These are phyloP conservation scores for Hypomontagnella monticulosa DNA, from an alignment of 495 filamentous ascomycete species.

Conservation along the genomic window DNA sequence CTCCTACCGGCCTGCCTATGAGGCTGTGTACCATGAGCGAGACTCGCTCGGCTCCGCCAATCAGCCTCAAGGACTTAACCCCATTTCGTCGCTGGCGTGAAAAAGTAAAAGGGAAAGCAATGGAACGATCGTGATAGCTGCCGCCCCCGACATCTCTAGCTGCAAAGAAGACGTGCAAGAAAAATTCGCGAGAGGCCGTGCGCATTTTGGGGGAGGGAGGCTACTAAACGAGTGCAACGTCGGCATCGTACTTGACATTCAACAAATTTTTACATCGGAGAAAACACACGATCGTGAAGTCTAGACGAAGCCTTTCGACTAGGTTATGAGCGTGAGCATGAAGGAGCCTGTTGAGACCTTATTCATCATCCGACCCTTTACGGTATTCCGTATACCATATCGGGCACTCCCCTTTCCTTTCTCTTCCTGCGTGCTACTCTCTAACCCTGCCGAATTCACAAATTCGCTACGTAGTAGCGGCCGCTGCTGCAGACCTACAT, in stretches of 20 bases:
- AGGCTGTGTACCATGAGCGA: conserved; percentile 31
- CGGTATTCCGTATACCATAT: conserved; percentile 31
- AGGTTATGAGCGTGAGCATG: not conserved
- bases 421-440: conserved; percentile 1
- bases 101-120: conserved; percentile 1
- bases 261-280: conserved; percentile 16
- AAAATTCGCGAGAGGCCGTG: conserved; percentile 23
- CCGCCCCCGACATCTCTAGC: conserved; percentile 14
- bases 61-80: conserved; percentile 14
- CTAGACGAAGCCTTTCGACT: conserved; percentile 5
- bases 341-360: conserved; percentile 7
- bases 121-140: conserved; percentile 30
- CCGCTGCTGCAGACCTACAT: conserved; percentile 32
- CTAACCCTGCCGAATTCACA: conserved; percentile 22
- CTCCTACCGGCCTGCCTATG: conserved; percentile 26
- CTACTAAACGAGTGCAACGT: conserved; percentile 40
- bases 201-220: conserved; percentile 15
- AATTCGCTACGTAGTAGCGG: conserved; percentile 26
- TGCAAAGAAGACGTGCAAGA: conserved; percentile 29
- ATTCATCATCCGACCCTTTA: conserved; percentile 24
- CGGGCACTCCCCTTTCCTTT: conserved; percentile 10
- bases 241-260: conserved; percentile 31
- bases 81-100: conserved; percentile 13
- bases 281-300: conserved; percentile 28
- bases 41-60: conserved; percentile 27